Base-by-base conservation (phyloP, 2,329 filamentous ascomycete genomes). In the Alternaria ethzedia region DNA sequence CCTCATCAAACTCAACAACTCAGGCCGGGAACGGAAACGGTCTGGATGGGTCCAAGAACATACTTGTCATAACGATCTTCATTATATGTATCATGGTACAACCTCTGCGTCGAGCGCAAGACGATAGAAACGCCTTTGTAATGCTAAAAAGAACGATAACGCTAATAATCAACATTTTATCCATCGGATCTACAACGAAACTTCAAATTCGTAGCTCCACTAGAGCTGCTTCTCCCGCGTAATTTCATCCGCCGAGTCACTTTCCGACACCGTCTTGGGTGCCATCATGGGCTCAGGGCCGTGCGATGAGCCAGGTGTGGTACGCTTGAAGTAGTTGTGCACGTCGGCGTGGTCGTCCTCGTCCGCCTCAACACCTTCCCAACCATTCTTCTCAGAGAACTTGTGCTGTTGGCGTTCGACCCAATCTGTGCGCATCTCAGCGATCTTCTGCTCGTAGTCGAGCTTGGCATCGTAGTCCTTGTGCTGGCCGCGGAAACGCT, bases 381-480 rank as follows among this genome's bases (percentile, higher is more conserved):
- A 73, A 45, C 72, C 72, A 43, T 71, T 67, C 65, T 74, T 74
- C 64, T 74, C 72, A 0, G 70, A 74, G 55, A 80, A 75, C 71
- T 85, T 86, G 63, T 82, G 79, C 23, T 83, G 81, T 81, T 89
- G 87, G 81, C 85, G 86, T 66, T 87, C 84, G 28, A 83, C 80
- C 81, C 84, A 86, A 44, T 85, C 83, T 4, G 77, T 77, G 54
- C 88, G 85, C 87, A 97, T 91, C 78, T 97, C 95, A 72, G 90
- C 86, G 67, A 97, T 91, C 86, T 93, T 94, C 78, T 90, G 86
- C 83, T 91, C 87, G 83, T 91, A 93, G 84, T 98, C 95, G 12
- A 65, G 59, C 66, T 92, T 89, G 45, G 70, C 68, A 80, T 97
- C 85, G 83, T 97, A 98, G 77, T 87, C 79, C 85, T 96, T 96